phyloP scores from a whole-genome alignment of 2,329 filamentous ascomycete genomes.

The Pseudogymnoascus sp. region DNA sequence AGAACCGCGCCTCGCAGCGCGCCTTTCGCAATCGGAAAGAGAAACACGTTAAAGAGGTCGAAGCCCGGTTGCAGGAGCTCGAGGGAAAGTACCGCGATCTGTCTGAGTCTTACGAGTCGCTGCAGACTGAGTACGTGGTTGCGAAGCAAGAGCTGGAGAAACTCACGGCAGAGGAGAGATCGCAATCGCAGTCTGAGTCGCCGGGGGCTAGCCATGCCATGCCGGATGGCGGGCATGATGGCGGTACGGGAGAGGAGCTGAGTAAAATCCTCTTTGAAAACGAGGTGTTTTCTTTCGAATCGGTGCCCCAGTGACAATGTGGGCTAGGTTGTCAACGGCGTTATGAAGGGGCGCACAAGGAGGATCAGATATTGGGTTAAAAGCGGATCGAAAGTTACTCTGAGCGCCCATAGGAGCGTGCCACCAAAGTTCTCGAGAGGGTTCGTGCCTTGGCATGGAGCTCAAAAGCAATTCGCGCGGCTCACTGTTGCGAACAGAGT shows the following conservation, averaged over 20 bases:
- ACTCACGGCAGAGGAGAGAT: slow-evolving; percentile 14
- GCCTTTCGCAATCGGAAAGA: slow-evolving; percentile 57
- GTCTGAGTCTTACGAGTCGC: slow-evolving; percentile 44
- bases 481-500: neutral
- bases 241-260: neutral
- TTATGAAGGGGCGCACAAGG: neutral
- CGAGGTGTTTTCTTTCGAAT: neutral
- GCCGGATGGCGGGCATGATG: neutral
- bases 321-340: neutral
- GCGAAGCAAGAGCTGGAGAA: slow-evolving; percentile 27
- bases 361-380: neutral
- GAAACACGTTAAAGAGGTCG: slow-evolving; percentile 57
- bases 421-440: neutral
- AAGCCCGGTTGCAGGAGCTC: slow-evolving; percentile 46
- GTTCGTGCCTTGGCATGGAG: neutral
- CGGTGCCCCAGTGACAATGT: neutral
- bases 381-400: neutral
- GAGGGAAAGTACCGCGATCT: slow-evolving; percentile 49
- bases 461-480: neutral
- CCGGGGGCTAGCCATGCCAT: neutral
- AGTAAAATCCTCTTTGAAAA: slow-evolving; percentile 3
- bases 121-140: slow-evolving; percentile 34
- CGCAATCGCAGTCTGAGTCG: neutral
- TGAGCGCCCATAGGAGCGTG: neutral
- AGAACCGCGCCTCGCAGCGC: slow-evolving; percentile 54